Base-by-base conservation (phyloP, 164 flowering plant species). In the Magnolia kwangsiensis region DNA sequence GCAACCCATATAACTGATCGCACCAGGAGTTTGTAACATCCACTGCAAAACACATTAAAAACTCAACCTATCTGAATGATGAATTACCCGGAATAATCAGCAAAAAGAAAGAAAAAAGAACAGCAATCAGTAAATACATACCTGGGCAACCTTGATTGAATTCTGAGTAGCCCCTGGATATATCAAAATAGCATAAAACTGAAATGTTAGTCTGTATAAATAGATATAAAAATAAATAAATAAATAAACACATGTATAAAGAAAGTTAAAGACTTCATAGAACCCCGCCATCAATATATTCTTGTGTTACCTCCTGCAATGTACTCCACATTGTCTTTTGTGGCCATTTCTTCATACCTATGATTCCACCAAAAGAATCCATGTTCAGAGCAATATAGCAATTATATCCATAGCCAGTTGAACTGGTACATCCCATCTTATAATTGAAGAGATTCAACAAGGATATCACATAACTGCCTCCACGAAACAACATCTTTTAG, bases 1-100 rank as follows among this genome's bases (percentile, higher is more conserved):
- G 87, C 88, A 89, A 50, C 99, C 98, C 72, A 96, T 96, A 76
- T 85, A 96, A 80, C 97, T 86, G 10, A 98, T 90, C 75, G 99
- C 92, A 70, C 97, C 94, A 76, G 99, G 98, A 77, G 73, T 84
- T 89, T 94, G 99, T 77, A 96, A 92, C 95, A 96, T 87, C 98
- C 99, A 96, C 98, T 96, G 87, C 45, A 86, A 75, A 69, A 73
- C 21, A 68, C 10, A 37, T 11, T 51, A 64, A 31, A 77, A 67
- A 59, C 9, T 69, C 55, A 82, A 20, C 69, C 13, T 20, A 77
- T 27, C 20, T 24, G 31, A 11, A 67, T 8, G 63, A 45, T 45
- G 23, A 24, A 37, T 16, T 10, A 37, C 45, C 5, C 5, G 5
- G 45, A 37, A 37, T 37, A 37, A 37, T 37, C 4, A 37, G 45